phyloP scores from a whole-genome alignment of 441 rosid species.

The Erodium texanum region DNA sequence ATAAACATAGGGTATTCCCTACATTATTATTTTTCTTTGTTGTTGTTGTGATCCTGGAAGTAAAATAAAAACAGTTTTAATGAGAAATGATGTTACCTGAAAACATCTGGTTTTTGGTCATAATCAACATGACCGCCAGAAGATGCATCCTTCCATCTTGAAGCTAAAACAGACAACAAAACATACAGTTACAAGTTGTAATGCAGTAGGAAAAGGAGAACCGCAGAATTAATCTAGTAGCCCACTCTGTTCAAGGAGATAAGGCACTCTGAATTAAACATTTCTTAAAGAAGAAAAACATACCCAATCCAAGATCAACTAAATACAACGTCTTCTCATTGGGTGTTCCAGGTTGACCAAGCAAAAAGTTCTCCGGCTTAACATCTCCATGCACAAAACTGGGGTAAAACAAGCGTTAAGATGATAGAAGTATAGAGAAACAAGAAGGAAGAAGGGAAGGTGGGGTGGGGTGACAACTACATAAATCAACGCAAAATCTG shows the following conservation, averaged over 20 bases:
- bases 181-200: background rate
- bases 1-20: background rate
- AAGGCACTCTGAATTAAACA: background rate
- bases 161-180: conserved; percentile 46
- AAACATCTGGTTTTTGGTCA: conserved; percentile 92
- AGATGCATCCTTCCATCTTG: conserved; percentile 84
- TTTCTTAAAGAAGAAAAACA: conserved; percentile 14
- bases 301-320: conserved; percentile 92
- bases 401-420: conserved; percentile 15
- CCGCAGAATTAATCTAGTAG: background rate
- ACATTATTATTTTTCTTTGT: background rate
- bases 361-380: conserved; percentile 80
- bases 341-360: conserved; percentile 74
- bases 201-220: background rate
- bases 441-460: background rate
- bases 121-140: conserved; percentile 88
- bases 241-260: background rate
- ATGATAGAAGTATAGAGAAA: background rate
- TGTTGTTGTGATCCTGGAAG: background rate
- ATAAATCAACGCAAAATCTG: conserved; percentile 3
- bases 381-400: conserved; percentile 98
- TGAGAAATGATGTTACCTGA: conserved; percentile 38
- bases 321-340: conserved; percentile 90
- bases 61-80: background rate
- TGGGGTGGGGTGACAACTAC: background rate